A percentile compares a stretch with the other conserved stretches of the same genome.
phyloP scores from a whole-genome alignment of 306 rosid species.

The Castanopsis chinensis region DNA sequence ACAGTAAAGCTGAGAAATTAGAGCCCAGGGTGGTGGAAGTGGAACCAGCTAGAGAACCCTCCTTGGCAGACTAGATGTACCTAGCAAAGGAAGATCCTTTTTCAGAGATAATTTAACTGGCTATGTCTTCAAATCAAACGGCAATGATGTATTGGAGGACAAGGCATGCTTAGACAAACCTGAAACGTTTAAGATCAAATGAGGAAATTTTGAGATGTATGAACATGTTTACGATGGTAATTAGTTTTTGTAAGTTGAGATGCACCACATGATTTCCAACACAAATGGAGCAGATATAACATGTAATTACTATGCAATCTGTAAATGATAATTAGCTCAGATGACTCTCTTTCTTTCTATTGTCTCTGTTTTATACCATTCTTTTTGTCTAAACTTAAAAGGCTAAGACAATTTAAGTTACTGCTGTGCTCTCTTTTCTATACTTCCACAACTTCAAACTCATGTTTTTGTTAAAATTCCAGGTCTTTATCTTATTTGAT shows the following conservation, averaged over 20 bases:
- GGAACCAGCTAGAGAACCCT: slow-evolving; percentile 46
- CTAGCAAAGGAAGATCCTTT: slow-evolving; percentile 8
- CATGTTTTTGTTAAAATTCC: neutral
- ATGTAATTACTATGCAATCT: neutral
- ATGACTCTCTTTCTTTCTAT: neutral
- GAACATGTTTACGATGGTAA: neutral
- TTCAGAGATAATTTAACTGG: slow-evolving; percentile 23
- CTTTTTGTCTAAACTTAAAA: neutral
- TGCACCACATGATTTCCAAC: slow-evolving; percentile 7
- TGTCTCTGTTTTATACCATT: neutral
- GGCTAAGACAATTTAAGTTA: too few species aligned
- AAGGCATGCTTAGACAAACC: slow-evolving; percentile 19
- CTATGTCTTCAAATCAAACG: slow-evolving; percentile 20
- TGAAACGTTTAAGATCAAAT: slow-evolving; percentile 9
- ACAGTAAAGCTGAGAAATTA: slow-evolving; percentile 42
- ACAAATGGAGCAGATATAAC: neutral
- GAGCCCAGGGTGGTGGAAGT: slow-evolving; percentile 41
- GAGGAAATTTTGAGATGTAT: slow-evolving; percentile 20
- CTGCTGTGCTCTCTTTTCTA: neutral
- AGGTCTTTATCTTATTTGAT: neutral
- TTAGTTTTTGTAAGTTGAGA: slow-evolving; percentile 14
- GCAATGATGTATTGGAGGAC: slow-evolving; percentile 23
- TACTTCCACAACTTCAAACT: neutral
- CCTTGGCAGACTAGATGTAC: slow-evolving; percentile 52
- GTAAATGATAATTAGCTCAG: neutral